These are phyloP conservation scores for Phyllosticta citrichinensis DNA, from an alignment of 2,329 filamentous ascomycete genomes.

Conservation along the genomic window DNA sequence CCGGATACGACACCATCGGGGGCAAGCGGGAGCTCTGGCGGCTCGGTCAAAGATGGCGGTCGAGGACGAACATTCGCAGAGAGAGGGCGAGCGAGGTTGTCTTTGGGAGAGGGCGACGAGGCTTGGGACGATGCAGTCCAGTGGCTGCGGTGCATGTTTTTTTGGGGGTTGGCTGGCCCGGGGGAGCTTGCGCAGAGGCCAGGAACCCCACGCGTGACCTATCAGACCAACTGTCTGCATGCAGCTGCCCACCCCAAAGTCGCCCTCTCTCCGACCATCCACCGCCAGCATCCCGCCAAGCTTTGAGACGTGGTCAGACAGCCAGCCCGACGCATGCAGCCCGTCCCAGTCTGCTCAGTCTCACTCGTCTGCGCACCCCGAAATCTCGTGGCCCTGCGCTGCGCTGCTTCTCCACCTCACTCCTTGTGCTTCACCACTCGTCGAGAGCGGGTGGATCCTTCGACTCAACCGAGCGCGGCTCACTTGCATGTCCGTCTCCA, in stretches of 20 bases:
- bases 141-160: not conserved
- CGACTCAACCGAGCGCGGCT: not conserved
- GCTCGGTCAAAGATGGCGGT: not conserved
- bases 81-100: not conserved
- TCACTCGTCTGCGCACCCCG: not conserved
- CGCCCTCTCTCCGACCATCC: not conserved
- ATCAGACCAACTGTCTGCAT: not conserved
- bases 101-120: slow-evolving; percentile 1
- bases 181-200: not conserved
- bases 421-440: not conserved
- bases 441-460: not conserved
- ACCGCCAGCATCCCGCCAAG: not conserved
- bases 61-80: not conserved
- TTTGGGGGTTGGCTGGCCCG: not conserved
- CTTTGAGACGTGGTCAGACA: not conserved
- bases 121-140: not conserved
- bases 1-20: slow-evolving; percentile 54
- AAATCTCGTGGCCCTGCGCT: not conserved
- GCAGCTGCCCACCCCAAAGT: not conserved
- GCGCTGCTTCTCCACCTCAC: not conserved
- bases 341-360: not conserved
- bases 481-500: not conserved
- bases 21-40: not conserved
- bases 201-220: not conserved
- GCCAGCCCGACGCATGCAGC: not conserved